Base-by-base conservation (phyloP, 2,329 filamentous ascomycete genomes). In the Pseudopyrenochaeta lycopersici region DNA sequence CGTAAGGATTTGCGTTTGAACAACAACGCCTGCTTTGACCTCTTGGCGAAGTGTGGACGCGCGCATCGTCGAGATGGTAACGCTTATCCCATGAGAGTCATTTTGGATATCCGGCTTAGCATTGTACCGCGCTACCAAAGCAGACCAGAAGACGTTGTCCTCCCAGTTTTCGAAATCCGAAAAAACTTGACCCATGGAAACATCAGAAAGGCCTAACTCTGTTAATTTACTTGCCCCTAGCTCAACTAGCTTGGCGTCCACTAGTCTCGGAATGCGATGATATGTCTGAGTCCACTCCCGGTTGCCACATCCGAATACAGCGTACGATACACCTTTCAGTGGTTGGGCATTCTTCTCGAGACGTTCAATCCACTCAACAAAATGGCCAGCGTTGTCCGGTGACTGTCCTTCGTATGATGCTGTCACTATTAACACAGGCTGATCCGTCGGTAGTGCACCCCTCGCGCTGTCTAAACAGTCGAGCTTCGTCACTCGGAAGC, bases 321-420 rank as follows among this genome's bases (percentile, higher is more conserved):
- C 59, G 50, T 70, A 76, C 5, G 67, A 58, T 18, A 69, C 64
- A 2, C 60, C 64, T 2, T 64, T 53, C 2, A 72, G 33, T 17
- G 47, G 32, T 11, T 35, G 12, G 11, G 32, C n/a, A 2, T 54
- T 49, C 2, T 31, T 48, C 14, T 60, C 51, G 35, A 60, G 20
- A 17, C 27, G 29, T 49, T 71, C 59, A 1, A 76, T 47, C 75
- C 74, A 77, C 2, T 56, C 46, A 7, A 73, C 60, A 35, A 76
- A 76, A 27, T 71, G 54, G 3, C 56, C 60, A 1, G 73, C 73
- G 40, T 76, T 76, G 46, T 75, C 73, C 2, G 74, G 58, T 7
- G 74, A 73, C 33, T 70, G 55, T 6, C 75, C 75, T 49, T 77
- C 73, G 44, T 75, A 77, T 0, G 63, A 66, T 5, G 72, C 61